phyloP scores from a whole-genome alignment of 2,329 filamentous ascomycete species.

The Hymenoscyphus fructigenus region DNA sequence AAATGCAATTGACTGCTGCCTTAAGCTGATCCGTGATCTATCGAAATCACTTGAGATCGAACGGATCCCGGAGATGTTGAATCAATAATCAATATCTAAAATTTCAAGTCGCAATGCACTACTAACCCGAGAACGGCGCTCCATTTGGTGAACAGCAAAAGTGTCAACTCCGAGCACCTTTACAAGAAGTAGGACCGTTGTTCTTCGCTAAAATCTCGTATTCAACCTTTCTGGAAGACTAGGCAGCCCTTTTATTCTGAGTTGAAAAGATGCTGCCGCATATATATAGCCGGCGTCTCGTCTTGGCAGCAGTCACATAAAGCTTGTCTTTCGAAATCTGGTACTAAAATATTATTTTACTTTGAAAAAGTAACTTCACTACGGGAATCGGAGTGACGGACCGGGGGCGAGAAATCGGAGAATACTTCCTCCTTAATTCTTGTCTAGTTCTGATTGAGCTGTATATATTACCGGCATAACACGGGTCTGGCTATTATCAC shows the following conservation, averaged over 20 bases:
- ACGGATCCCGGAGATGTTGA: no score
- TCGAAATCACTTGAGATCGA: no score
- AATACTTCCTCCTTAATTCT: neutral
- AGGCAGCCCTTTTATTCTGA: constrained; percentile 11
- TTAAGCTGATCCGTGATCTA: no score
- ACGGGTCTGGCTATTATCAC: constrained; percentile 7
- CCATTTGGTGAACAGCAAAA: no score
- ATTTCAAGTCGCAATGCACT: no score
- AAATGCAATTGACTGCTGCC: no score
- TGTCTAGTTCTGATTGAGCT: constrained; percentile 1
- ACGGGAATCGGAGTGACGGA: constrained; percentile 13
- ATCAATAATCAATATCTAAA: no score
- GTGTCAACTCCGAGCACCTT: no score
- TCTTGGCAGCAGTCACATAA: constrained; percentile 10
- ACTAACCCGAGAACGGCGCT: no score
- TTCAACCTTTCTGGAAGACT: constrained; percentile 8
- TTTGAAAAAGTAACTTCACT: neutral
- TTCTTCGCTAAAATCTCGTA: constrained; percentile 4
- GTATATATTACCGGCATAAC: constrained; percentile 2
- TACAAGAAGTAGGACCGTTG: no score
- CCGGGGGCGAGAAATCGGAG: neutral
- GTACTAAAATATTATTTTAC: neutral
- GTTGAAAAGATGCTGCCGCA: neutral
- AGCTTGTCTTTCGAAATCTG: constrained; percentile 4
- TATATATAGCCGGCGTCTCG: constrained; percentile 7